These are phyloP conservation scores for Leccinum solheimii DNA, from an alignment of 1,284 basidiomycete genomes.

Conservation along the genomic window DNA sequence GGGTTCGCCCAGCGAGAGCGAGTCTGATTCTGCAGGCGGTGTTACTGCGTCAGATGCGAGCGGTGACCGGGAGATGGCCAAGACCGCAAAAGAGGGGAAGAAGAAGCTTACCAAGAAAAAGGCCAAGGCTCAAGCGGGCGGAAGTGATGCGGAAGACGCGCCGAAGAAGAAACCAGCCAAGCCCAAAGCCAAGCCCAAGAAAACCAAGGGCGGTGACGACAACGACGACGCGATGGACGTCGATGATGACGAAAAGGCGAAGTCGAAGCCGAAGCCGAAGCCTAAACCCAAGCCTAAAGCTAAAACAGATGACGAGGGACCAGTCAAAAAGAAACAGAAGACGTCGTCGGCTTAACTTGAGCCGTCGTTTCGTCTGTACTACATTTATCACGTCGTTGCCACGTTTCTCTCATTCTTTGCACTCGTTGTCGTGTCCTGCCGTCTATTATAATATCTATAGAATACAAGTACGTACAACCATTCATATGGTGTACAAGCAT, in stretches of 20 bases:
- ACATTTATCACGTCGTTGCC: not conserved
- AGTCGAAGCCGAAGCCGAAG: constrained; percentile 45
- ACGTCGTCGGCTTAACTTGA: constrained; percentile 33
- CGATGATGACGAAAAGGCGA: constrained; percentile 40
- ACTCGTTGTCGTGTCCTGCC: constrained; percentile 1
- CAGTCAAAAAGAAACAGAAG: constrained; percentile 73
- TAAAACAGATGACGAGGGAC: constrained; percentile 53
- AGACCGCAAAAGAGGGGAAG: constrained; percentile 45
- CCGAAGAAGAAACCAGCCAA: constrained; percentile 46
- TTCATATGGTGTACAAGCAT: constrained; percentile 16
- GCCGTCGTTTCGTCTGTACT: not conserved
- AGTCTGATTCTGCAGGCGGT: constrained; percentile 59
- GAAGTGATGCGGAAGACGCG: constrained; percentile 41
- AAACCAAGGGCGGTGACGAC: constrained; percentile 36
- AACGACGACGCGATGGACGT: constrained; percentile 42
- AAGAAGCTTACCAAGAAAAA: constrained; percentile 42
- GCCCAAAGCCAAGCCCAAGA: constrained; percentile 44
- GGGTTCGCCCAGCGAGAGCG: constrained; percentile 80
- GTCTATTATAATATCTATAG: constrained; percentile 27
- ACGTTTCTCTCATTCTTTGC: not conserved
- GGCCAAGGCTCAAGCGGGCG: constrained; percentile 37
- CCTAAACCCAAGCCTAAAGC: constrained; percentile 46
- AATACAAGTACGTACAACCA: constrained; percentile 28
- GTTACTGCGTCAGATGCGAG: constrained; percentile 81
- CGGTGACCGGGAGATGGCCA: constrained; percentile 64